These are phyloP conservation scores for Myrica gale DNA, from an alignment of 306 rosid species.

Conservation along the genomic window DNA sequence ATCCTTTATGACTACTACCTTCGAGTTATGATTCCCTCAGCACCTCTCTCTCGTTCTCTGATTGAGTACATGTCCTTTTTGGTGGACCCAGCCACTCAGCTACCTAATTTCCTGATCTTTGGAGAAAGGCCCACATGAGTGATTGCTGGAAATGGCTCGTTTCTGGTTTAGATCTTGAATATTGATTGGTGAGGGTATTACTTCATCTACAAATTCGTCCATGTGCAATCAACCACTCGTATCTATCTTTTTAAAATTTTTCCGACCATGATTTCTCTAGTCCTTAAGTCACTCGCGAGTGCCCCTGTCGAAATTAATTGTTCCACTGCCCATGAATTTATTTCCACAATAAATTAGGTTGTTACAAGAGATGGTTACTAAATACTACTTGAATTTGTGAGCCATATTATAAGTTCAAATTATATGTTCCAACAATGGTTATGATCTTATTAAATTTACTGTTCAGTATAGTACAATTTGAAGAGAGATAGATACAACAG, in stretches of 20 bases:
- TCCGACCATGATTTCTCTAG: slow-evolving; percentile 16
- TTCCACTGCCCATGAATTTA: background rate
- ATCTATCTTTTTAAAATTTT: slow-evolving; percentile 14
- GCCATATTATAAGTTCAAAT: too few relatives aligned
- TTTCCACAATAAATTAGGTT: background rate
- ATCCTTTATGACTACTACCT: slow-evolving; percentile 40
- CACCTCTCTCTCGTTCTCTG: slow-evolving; percentile 43
- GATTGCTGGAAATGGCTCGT: slow-evolving; percentile 54
- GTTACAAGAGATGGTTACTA: background rate
- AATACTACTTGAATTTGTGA: background rate
- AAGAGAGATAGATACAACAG: too few relatives aligned
- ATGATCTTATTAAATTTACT: too few relatives aligned
- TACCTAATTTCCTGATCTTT: slow-evolving; percentile 61
- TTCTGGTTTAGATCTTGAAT: slow-evolving; percentile 39
- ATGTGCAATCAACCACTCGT: slow-evolving; percentile 23
- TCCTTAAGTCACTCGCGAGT: slow-evolving; percentile 2
- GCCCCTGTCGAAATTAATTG: background rate
- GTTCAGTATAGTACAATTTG: too few relatives aligned
- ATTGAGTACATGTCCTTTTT: slow-evolving; percentile 62
- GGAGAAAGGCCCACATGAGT: slow-evolving; percentile 59
- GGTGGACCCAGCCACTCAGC: slow-evolving; percentile 56
- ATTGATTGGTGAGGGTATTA: slow-evolving; percentile 28
- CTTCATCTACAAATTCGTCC: slow-evolving; percentile 28
- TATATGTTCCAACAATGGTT: background rate
- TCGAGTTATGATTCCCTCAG: slow-evolving; percentile 50